phyloP scores from a whole-genome alignment of 2,329 filamentous ascomycete species.

The Monilinia laxa region DNA sequence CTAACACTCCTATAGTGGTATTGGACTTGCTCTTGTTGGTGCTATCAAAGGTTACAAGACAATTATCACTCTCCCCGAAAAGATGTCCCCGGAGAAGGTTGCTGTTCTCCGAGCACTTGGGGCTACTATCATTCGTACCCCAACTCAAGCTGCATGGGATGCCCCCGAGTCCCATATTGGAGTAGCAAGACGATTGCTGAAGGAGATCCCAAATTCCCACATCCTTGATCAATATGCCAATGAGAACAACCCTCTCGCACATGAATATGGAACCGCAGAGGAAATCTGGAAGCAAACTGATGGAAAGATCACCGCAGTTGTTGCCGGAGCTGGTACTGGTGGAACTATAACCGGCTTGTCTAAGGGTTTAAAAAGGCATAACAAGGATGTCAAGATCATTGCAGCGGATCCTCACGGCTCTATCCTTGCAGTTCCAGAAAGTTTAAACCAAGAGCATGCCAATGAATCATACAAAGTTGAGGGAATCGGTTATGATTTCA shows the following conservation, averaged over 20 bases:
- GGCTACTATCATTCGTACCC: conserved; percentile 95
- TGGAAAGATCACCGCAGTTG: conserved; percentile 76
- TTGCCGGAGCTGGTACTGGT: conserved; percentile 92
- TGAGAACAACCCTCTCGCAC: conserved; percentile 84
- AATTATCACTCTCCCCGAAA: conserved; percentile 97
- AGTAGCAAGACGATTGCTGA: conserved; percentile 83
- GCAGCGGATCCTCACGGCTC: conserved; percentile 92
- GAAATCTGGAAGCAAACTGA: conserved; percentile 93
- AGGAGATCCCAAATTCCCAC: conserved; percentile 95
- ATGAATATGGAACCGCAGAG: conserved; percentile 91
- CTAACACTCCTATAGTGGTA: conserved; percentile 56
- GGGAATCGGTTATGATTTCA: conserved; percentile 97
- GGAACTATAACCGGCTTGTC: conserved; percentile 92
- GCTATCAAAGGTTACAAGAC: conserved; percentile 98
- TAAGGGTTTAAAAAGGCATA: conserved; percentile 83
- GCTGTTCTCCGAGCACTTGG: conserved; percentile 90
- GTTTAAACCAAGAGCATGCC: conserved; percentile 73
- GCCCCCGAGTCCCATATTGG: conserved; percentile 95
- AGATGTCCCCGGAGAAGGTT: conserved; percentile 99
- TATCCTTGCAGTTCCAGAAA: conserved; percentile 79
- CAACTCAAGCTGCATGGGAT: conserved; percentile 93
- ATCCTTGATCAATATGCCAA: conserved; percentile 98
- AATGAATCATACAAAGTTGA: conserved; percentile 96
- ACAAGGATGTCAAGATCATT: conserved; percentile 78
- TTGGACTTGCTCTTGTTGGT: conserved; percentile 88